phyloP scores from a whole-genome alignment of 306 rosid species.

The Calophaca sinica region DNA sequence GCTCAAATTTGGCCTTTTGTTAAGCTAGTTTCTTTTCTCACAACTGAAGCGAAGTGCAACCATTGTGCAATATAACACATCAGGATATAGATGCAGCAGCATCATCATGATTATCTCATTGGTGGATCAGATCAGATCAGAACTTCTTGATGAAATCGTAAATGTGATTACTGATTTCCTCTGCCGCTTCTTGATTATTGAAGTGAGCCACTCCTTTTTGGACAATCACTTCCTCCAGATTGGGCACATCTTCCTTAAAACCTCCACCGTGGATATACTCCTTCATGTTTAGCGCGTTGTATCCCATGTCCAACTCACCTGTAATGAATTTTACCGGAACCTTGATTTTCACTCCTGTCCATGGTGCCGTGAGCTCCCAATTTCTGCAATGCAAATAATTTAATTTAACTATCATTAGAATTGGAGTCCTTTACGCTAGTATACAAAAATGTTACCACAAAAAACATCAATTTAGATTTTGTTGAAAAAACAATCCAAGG shows the following conservation, averaged over 20 bases:
- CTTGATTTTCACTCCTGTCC: slow-evolving; percentile 40
- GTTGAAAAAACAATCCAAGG: not conserved
- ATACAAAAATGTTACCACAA: too few species aligned
- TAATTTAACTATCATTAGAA: not conserved
- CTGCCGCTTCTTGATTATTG: slow-evolving; percentile 49
- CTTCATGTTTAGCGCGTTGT: slow-evolving; percentile 17
- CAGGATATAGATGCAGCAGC: too few species aligned
- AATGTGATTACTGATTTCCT: slow-evolving; percentile 42
- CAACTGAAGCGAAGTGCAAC: too few species aligned
- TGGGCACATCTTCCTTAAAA: slow-evolving; percentile 51
- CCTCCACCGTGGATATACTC: slow-evolving; percentile 47
- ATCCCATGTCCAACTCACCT: slow-evolving; percentile 49
- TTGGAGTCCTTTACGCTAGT: too few species aligned
- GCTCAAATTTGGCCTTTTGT: too few species aligned
- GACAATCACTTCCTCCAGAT: slow-evolving; percentile 46
- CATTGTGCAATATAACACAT: too few species aligned
- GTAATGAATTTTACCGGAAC: slow-evolving; percentile 43
- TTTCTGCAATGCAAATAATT: slow-evolving; percentile 37
- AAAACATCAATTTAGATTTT: not conserved
- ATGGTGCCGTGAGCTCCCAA: slow-evolving; percentile 53
- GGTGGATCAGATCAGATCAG: not conserved
- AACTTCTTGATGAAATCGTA: slow-evolving; percentile 43
- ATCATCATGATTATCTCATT: not conserved
- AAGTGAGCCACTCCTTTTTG: slow-evolving; percentile 54
- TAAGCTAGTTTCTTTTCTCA: too few species aligned